These are phyloP conservation scores for Davidsoniella eucalypti DNA, from an alignment of 2,329 filamentous ascomycete genomes.

Conservation along the genomic window DNA sequence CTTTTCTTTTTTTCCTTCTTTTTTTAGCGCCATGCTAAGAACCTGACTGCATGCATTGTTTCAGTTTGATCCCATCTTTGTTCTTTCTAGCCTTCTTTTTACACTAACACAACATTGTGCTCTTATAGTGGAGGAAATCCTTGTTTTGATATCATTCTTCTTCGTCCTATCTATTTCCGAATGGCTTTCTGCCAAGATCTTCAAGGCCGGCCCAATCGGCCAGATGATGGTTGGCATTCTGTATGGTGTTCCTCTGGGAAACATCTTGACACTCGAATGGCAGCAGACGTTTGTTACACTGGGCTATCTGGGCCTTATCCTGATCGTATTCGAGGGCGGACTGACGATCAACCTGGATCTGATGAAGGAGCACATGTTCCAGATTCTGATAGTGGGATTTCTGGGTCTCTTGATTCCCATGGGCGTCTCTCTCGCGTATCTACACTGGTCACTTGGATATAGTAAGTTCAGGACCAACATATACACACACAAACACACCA, in stretches of 20 bases:
- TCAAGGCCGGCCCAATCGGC: slow-evolving; percentile 29
- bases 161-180: slow-evolving; percentile 25
- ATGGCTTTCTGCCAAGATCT: slow-evolving; percentile 24
- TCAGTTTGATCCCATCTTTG: neutral
- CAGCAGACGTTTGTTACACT: slow-evolving; percentile 29
- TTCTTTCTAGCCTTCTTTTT: neutral
- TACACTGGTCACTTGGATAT: slow-evolving; percentile 28
- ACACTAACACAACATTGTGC: neutral
- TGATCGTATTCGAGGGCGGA: slow-evolving; percentile 36
- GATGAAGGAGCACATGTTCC: slow-evolving; percentile 26
- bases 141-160: slow-evolving; percentile 29
- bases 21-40: slow-evolving; percentile 1
- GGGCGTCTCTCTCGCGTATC: slow-evolving; percentile 25
- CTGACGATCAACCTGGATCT: slow-evolving; percentile 29
- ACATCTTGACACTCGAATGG: slow-evolving; percentile 26
- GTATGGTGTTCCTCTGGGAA: slow-evolving; percentile 28
- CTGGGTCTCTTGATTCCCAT: slow-evolving; percentile 31
- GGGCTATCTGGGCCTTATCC: slow-evolving; percentile 31
- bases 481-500: neutral
- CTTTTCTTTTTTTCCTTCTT: neutral
- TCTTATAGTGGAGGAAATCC: slow-evolving; percentile 22
- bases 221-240: slow-evolving; percentile 30
- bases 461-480: slow-evolving; percentile 6
- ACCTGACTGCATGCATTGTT: neutral
- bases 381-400: slow-evolving; percentile 25